A percentile compares a stretch with the other conserved stretches of the same genome.
Conservation (phyloP, 257 asterid genomes). For the Solanum bulbocastanum region DNA sequence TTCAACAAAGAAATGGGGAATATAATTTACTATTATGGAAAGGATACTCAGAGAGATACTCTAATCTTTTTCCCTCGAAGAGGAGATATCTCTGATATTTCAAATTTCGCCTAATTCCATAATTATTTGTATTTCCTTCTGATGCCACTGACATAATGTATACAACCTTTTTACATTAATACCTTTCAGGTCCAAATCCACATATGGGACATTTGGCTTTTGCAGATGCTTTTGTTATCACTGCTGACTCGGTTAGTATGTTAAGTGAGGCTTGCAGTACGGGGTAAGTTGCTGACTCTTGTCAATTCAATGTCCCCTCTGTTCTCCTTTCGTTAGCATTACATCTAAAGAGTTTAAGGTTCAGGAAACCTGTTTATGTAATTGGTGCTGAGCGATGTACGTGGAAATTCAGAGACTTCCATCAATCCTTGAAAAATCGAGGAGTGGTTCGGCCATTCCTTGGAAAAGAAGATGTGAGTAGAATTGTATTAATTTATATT, state of each 20-base stretch:
- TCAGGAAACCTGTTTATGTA: slow-evolving; percentile 93
- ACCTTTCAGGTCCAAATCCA: slow-evolving; percentile 65
- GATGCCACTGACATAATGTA: not conserved
- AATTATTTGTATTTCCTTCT: not conserved
- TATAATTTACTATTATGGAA: not conserved
- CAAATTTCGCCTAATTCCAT: not conserved
- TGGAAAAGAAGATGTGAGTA: slow-evolving; percentile 60
- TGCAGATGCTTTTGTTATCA: slow-evolving; percentile 79
- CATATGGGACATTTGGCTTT: slow-evolving; percentile 90
- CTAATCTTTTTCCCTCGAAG: not conserved
- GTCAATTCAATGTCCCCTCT: not conserved
- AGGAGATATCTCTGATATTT: not conserved
- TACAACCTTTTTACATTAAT: slow-evolving; percentile 2
- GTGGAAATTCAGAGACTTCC: slow-evolving; percentile 74
- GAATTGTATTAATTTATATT: not conserved
- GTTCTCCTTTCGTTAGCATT: not conserved
- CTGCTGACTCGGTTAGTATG: slow-evolving; percentile 95
- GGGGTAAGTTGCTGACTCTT: slow-evolving; percentile 38
- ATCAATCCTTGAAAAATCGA: slow-evolving; percentile 35
- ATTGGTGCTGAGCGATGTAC: slow-evolving; percentile 72
- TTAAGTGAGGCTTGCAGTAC: slow-evolving; percentile 96
- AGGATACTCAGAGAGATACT: not conserved
- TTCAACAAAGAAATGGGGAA: not conserved
- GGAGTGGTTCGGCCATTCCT: slow-evolving; percentile 64
- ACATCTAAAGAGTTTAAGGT: slow-evolving; percentile 12